These are phyloP conservation scores for Juglanconis oblonga DNA, from an alignment of 2,329 filamentous ascomycete genomes.

Conservation along the genomic window DNA sequence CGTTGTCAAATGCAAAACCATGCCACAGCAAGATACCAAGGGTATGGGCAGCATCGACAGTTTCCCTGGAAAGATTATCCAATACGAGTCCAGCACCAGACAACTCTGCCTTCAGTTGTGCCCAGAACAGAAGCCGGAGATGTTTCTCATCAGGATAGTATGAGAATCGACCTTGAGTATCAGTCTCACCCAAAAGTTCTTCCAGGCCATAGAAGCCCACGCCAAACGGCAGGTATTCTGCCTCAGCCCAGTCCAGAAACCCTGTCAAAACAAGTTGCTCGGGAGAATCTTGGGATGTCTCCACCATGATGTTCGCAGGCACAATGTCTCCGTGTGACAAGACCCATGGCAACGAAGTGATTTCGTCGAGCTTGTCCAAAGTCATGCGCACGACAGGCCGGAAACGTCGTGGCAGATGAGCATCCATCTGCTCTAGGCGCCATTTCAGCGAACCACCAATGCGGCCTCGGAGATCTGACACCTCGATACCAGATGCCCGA, in stretches of 20 bases:
- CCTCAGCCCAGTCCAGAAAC: conserved; percentile 64
- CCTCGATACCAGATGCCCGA: conserved; percentile 1
- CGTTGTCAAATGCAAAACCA: conserved; percentile 62
- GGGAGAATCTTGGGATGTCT: conserved; percentile 16
- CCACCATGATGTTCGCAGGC: conserved; percentile 55
- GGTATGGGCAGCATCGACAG: conserved; percentile 40
- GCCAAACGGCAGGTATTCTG: conserved; percentile 58
- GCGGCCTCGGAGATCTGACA: conserved; percentile 23
- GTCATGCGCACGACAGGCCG: conserved; percentile 24
- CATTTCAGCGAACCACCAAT: conserved; percentile 40
- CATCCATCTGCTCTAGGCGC: conserved; percentile 36
- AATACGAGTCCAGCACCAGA: conserved; percentile 28
- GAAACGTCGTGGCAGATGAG: conserved; percentile 35
- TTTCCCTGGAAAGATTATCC: conserved; percentile 21
- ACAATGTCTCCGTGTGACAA: conserved; percentile 61
- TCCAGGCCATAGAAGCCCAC: conserved; percentile 59
- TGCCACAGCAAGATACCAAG: conserved; percentile 61
- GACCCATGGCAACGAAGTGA: conserved; percentile 49
- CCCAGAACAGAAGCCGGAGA: conserved; percentile 52
- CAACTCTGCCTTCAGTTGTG: conserved; percentile 31
- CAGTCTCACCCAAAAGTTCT: conserved; percentile 51
- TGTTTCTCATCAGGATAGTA: conserved; percentile 42
- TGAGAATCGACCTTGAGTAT: conserved; percentile 30
- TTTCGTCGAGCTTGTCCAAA: conserved; percentile 28
- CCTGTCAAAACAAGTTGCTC: conserved; percentile 37